Percentiles rank a stretch among this genome's conserved stretches.
phyloP scores from a whole-genome alignment of 225 moss, liverwort and hornwort genomes.

The Takakia lepidozioides region DNA sequence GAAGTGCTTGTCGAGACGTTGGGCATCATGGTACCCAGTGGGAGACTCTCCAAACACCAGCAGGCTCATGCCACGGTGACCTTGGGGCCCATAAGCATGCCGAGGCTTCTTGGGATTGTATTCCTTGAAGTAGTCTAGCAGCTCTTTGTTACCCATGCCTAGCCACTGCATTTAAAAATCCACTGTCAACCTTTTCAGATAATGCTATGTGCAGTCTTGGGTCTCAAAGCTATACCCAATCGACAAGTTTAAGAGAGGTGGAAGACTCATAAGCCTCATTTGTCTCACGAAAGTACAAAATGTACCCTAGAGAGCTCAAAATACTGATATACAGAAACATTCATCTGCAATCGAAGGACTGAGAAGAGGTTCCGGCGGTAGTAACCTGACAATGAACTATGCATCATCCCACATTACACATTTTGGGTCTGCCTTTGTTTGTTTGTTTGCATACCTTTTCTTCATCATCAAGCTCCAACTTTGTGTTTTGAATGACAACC shows the following conservation, averaged over 20 bases:
- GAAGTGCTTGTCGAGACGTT: conserved; percentile 69
- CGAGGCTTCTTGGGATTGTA: conserved; percentile 92
- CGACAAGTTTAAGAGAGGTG: no score
- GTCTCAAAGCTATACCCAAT: no score
- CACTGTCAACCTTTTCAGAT: no score
- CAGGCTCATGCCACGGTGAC: conserved; percentile 94
- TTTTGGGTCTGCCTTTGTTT: no score
- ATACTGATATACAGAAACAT: no score
- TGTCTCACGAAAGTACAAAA: no score
- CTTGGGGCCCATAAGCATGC: conserved; percentile 92
- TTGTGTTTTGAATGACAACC: conserved; percentile 80
- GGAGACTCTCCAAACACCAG: conserved; percentile 81
- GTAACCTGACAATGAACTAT: no score
- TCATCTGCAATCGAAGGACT: no score
- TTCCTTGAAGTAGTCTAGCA: conserved; percentile 78
- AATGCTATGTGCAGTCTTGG: no score
- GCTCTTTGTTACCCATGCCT: conserved; percentile 99
- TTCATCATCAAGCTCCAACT: conserved; percentile 79
- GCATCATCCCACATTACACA: background rate
- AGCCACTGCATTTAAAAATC: conserved; percentile 54
- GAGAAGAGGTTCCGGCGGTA: no score
- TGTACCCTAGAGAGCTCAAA: no score
- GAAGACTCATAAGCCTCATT: no score
- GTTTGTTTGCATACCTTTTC: conserved; percentile 48
- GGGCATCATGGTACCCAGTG: conserved; percentile 77